These are phyloP conservation scores for Mortierella sp. DNA, from an alignment of 371 early-diverging fungal species.

Conservation along the genomic window DNA sequence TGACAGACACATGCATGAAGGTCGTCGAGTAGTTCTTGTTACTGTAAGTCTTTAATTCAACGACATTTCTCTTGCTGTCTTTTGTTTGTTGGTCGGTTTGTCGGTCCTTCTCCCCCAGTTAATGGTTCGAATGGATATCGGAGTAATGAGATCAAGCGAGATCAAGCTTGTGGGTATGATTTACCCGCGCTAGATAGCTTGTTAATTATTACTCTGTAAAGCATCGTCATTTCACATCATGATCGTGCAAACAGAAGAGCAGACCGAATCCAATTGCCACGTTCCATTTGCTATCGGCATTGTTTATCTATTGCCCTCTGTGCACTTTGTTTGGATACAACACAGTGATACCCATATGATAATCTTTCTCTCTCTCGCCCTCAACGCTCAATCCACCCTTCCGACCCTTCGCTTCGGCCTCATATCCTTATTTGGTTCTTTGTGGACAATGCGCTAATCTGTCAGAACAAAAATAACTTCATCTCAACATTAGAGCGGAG, in stretches of 20 bases:
- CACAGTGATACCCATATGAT: background rate
- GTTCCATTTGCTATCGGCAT: background rate
- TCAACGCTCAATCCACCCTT: background rate
- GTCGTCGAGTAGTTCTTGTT: conserved; percentile 82
- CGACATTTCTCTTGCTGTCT: background rate
- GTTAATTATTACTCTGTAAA: no score
- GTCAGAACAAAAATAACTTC: background rate
- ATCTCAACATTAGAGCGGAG: conserved; percentile 81
- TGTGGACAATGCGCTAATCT: background rate
- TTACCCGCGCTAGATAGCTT: background rate
- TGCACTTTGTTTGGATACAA: background rate
- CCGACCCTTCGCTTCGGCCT: conserved; percentile 14
- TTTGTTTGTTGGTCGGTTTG: background rate
- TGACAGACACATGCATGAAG: conserved; percentile 65
- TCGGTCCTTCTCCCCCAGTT: no score
- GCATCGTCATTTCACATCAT: conserved; percentile 27
- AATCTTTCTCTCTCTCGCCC: background rate
- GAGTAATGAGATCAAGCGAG: no score
- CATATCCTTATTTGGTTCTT: conserved; percentile 5
- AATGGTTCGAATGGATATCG: background rate
- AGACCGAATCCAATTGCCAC: conserved; percentile 17
- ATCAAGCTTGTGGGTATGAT: background rate
- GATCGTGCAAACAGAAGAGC: conserved; percentile 18
- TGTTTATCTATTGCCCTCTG: background rate
- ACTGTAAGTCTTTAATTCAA: conserved; percentile 67